Evolutionary conservation across 331 rosid genomes (phyloP).

Genomic region (Acacia concinna): DNA sequence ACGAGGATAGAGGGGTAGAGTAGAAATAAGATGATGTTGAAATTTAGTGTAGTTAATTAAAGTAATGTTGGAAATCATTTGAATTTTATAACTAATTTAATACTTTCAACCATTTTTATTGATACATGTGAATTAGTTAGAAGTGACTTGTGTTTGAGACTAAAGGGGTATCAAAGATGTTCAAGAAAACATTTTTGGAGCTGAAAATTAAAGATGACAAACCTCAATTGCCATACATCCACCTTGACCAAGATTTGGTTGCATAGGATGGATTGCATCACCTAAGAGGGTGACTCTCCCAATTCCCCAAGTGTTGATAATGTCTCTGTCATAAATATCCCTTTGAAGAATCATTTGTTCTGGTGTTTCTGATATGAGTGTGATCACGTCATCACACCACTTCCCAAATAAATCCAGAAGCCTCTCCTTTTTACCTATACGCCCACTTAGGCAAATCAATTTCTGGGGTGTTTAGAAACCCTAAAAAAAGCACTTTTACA

Average conservation of each 20-base stretch:
- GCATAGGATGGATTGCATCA: conserved; percentile 58
- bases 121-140: no score
- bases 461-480: no score
- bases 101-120: no score
- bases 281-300: conserved; percentile 48
- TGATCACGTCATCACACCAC: conserved; percentile 46
- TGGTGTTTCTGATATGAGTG: conserved; percentile 44
- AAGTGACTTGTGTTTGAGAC: no score
- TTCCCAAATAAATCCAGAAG: conserved; percentile 37
- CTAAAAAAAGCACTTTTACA: no score
- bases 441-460: neutral
- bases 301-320: conserved; percentile 43
- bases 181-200: neutral
- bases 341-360: conserved; percentile 45
- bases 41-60: no score
- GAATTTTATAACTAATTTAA: no score
- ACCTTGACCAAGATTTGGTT: conserved; percentile 53
- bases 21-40: no score
- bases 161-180: neutral
- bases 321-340: conserved; percentile 50
- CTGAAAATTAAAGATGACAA: neutral
- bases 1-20: no score
- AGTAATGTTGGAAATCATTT: no score
- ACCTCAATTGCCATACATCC: conserved; percentile 58
- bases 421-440: conserved; percentile 40